Conservation (phyloP, 2,329 filamentous ascomycete genomes). For the Penicillium occitanis region DNA sequence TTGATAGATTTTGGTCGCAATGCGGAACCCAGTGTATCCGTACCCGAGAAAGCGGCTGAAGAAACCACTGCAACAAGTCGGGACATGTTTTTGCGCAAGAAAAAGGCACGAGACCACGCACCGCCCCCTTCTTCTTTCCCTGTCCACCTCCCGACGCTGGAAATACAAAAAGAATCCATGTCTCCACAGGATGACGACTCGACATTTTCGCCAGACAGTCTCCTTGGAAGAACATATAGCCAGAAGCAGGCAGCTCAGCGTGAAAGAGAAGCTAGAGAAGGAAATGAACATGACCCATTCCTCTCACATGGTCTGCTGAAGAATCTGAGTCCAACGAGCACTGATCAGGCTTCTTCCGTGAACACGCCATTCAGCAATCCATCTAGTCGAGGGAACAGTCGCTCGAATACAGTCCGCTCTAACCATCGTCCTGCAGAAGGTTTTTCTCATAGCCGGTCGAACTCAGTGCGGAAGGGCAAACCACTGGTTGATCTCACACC, state of each 20-base stretch:
- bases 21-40: slow-evolving; percentile 46
- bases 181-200: slow-evolving; percentile 26
- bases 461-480: slow-evolving; percentile 52
- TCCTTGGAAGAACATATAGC: slow-evolving; percentile 43
- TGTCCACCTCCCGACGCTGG: slow-evolving; percentile 28
- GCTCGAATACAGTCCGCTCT: slow-evolving; percentile 37
- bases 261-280: slow-evolving; percentile 39
- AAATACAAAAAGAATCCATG: slow-evolving; percentile 23
- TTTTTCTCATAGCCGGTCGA: slow-evolving; percentile 40
- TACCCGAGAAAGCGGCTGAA: slow-evolving; percentile 4
- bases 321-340: slow-evolving; percentile 52
- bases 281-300: slow-evolving; percentile 46
- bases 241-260: slow-evolving; percentile 42
- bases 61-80: slow-evolving; percentile 19
- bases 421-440: slow-evolving; percentile 24
- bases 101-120: slow-evolving; percentile 31
- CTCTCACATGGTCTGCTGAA: slow-evolving; percentile 55
- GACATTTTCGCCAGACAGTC: slow-evolving; percentile 39
- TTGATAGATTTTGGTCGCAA: slow-evolving; percentile 64
- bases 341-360: slow-evolving; percentile 27
- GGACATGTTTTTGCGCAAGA: slow-evolving; percentile 31
- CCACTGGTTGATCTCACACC: slow-evolving; percentile 69
- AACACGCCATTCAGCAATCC: slow-evolving; percentile 30
- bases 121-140: slow-evolving; percentile 34
- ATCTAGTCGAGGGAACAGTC: slow-evolving; percentile 27